Evolutionary conservation across 805 yeast genomes (phyloP).

Genomic region (Zygosaccharomyces pseudorouxii): DNA sequence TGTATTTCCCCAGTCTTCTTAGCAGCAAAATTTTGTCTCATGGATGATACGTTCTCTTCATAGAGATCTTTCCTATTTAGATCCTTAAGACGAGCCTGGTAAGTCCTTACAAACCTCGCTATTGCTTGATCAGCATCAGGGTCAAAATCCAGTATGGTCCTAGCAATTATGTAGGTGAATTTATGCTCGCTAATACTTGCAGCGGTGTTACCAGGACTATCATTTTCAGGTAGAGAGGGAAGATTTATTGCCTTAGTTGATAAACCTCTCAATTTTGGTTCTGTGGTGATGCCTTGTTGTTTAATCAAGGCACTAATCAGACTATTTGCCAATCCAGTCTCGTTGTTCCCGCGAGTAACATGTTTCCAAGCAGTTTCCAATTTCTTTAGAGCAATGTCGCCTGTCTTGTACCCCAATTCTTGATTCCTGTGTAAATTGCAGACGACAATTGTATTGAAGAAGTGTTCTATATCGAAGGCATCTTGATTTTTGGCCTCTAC

Average conservation of each 20-base stretch:
- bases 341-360: conserved; percentile 16
- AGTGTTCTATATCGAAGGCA: conserved; percentile 28
- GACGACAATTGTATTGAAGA: conserved; percentile 28
- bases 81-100: conserved; percentile 8
- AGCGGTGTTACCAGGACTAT: conserved; percentile 10
- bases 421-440: conserved; percentile 29
- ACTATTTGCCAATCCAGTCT: conserved; percentile 24
- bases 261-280: conserved; percentile 12
- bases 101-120: conserved; percentile 13
- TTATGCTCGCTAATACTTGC: conserved; percentile 16
- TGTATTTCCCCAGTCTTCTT: conserved; percentile 1
- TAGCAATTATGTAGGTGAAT: conserved; percentile 22
- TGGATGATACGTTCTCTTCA: conserved; percentile 12
- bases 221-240: conserved; percentile 10
- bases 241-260: conserved; percentile 7
- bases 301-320: conserved; percentile 18
- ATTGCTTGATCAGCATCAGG: conserved; percentile 10
- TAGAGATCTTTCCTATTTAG: conserved; percentile 15
- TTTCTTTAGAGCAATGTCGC: conserved; percentile 19
- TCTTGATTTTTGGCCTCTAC: conserved; percentile 17
- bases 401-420: conserved; percentile 15
- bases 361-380: conserved; percentile 22
- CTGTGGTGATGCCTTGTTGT: conserved; percentile 15
- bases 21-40: conserved; percentile 6
- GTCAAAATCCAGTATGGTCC: conserved; percentile 20